A percentile compares a stretch with the other conserved stretches of the same genome.
These are phyloP conservation scores for Citrus medica DNA, from an alignment of 345 rosid genomes.

Conservation along the genomic window DNA sequence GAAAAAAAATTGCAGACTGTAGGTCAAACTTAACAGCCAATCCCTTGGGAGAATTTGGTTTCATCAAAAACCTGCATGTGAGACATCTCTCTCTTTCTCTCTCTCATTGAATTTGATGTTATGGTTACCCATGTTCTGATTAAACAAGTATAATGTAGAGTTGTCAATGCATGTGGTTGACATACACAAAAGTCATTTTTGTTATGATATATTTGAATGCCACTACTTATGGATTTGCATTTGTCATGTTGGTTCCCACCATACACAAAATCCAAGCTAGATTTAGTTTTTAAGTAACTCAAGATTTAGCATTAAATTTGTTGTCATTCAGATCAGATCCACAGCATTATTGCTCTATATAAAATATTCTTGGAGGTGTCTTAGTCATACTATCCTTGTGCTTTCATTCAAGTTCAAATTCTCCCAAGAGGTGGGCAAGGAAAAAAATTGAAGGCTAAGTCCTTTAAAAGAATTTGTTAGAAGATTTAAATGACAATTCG, in stretches of 20 bases:
- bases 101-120: conserved; percentile 3
- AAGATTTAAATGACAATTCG: not conserved
- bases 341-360: not conserved
- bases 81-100: not conserved
- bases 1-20: not conserved
- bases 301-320: not conserved
- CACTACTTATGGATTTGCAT: not conserved
- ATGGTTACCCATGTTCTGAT: conserved; percentile 16
- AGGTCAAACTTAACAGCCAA: not conserved
- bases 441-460: not conserved
- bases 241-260: not conserved
- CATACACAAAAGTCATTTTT: not conserved
- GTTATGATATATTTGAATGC: not conserved
- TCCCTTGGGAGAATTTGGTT: conserved; percentile 5
- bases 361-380: not conserved
- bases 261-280: not conserved
- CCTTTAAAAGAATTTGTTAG: not conserved
- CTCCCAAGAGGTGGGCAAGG: not conserved
- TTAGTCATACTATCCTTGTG: not conserved
- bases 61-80: not conserved
- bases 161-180: conserved; percentile 3
- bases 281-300: not conserved
- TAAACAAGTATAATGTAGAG: not conserved
- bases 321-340: not conserved
- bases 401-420: not conserved